Evolutionary conservation across 306 rosid species (phyloP).

Genomic region (Sechiopsis laciniata): DNA sequence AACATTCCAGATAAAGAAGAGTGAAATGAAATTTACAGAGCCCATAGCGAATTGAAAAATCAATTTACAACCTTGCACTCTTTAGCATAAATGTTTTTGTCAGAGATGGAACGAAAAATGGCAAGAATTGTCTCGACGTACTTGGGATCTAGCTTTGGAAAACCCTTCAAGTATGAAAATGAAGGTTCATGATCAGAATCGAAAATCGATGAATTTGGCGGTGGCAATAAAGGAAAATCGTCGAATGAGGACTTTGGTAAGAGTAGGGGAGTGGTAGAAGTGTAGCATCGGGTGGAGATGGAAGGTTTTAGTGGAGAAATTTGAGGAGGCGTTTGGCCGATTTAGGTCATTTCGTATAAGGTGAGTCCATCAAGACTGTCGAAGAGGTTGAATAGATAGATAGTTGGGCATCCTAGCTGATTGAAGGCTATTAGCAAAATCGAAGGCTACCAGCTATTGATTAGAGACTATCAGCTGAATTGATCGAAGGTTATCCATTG

Average conservation of each 20-base stretch:
- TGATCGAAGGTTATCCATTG: too few species aligned
- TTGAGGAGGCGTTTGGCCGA: not conserved
- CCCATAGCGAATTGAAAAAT: too few species aligned
- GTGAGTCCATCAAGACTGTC: not conserved
- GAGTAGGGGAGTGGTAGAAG: constrained; percentile 25
- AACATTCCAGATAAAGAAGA: too few species aligned
- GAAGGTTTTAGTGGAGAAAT: constrained; percentile 17
- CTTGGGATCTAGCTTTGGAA: constrained; percentile 63
- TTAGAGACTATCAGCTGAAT: too few species aligned
- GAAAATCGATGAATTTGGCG: constrained; percentile 19
- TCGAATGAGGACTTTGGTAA: constrained; percentile 30
- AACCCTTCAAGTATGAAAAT: constrained; percentile 38
- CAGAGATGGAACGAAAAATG: constrained; percentile 51
- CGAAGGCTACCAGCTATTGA: too few species aligned
- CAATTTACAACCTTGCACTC: constrained; percentile 52
- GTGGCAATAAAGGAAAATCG: constrained; percentile 37
- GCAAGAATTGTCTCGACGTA: constrained; percentile 67
- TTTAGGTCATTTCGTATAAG: not conserved
- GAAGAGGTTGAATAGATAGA: not conserved
- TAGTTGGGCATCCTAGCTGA: not conserved
- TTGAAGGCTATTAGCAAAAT: too few species aligned
- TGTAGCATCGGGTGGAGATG: constrained; percentile 20
- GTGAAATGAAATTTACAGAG: too few species aligned
- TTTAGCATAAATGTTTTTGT: constrained; percentile 49
- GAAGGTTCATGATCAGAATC: constrained; percentile 27